These are phyloP conservation scores for Epichloe amarillans DNA, from an alignment of 2,329 filamentous ascomycete genomes.

Conservation along the genomic window DNA sequence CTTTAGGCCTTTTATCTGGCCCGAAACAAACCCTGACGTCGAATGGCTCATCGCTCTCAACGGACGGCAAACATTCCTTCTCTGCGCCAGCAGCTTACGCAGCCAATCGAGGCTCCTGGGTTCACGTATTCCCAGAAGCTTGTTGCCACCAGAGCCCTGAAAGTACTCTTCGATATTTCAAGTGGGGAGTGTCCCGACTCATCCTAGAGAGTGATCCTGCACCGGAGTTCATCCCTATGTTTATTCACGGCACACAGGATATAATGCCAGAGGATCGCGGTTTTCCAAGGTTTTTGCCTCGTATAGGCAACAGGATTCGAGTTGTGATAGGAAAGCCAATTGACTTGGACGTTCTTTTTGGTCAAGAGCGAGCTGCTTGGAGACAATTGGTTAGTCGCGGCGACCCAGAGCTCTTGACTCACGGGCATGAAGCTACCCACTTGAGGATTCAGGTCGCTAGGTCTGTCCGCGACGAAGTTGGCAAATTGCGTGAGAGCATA, in stretches of 20 bases:
- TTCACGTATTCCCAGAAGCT: slow-evolving; percentile 93
- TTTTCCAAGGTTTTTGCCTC: slow-evolving; percentile 71
- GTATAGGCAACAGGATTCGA: slow-evolving; percentile 54
- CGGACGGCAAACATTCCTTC: slow-evolving; percentile 52
- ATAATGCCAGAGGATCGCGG: slow-evolving; percentile 75
- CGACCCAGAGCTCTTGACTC: slow-evolving; percentile 32
- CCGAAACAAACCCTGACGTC: slow-evolving; percentile 35
- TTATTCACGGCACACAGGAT: slow-evolving; percentile 78
- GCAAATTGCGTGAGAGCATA: slow-evolving; percentile 58
- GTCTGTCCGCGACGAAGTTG: slow-evolving; percentile 64
- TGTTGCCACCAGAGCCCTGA: slow-evolving; percentile 78
- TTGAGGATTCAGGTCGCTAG: slow-evolving; percentile 63
- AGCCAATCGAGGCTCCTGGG: slow-evolving; percentile 62
- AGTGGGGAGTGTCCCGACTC: slow-evolving; percentile 86
- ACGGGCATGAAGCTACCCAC: slow-evolving; percentile 51
- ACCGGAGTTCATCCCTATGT: slow-evolving; percentile 85
- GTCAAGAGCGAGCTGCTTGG: slow-evolving; percentile 65
- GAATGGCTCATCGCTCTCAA: slow-evolving; percentile 41
- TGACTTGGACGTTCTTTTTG: slow-evolving; percentile 62
- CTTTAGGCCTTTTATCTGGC: slow-evolving; percentile 66
- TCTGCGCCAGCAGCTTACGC: slow-evolving; percentile 59
- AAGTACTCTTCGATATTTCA: slow-evolving; percentile 85
- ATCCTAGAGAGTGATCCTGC: slow-evolving; percentile 81
- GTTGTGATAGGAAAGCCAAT: slow-evolving; percentile 70
- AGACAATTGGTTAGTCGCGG: slow-evolving; percentile 43